Conservation (phyloP, 2,329 filamentous ascomycete species). For the Escovopsis weberi region DNA sequence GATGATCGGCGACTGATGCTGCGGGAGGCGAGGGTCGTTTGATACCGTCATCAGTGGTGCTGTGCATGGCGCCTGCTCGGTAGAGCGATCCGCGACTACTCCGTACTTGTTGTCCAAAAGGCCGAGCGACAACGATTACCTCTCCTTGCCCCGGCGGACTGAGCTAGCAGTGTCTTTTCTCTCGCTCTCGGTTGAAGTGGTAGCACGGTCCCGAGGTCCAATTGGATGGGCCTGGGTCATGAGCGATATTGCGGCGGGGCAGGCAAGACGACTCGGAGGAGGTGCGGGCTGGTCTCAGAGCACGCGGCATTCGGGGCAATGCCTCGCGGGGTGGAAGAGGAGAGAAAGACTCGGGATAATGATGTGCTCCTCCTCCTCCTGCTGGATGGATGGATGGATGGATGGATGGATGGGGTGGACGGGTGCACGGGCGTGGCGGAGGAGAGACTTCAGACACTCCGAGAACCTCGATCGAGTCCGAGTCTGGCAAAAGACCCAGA, state of each 20-base stretch:
- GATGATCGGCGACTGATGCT: constrained; percentile 18
- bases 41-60: constrained; percentile 6
- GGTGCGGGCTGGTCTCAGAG: neutral
- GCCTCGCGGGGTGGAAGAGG: constrained; percentile 3
- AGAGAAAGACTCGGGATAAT: constrained; percentile 1
- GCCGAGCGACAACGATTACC: neutral
- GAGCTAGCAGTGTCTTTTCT: no score
- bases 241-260: constrained; percentile 1
- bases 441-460: no score
- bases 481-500: no score
- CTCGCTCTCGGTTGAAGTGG: neutral
- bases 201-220: neutral
- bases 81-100: neutral
- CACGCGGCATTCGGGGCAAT: constrained; percentile 7
- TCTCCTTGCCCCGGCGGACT: neutral
- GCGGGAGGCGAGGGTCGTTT: constrained; percentile 10
- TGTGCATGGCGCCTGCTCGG: constrained; percentile 10
- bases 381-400: no score
- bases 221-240: constrained; percentile 1
- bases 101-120: neutral
- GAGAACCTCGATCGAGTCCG: no score
- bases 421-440: no score
- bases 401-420: no score
- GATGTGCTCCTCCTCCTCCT: constrained; percentile 8
- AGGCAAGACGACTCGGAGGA: neutral